Percentiles rank a stretch among this genome's conserved stretches.
Conservation (phyloP, 768 basidiomycete genomes). For the Pisolithus albus region DNA sequence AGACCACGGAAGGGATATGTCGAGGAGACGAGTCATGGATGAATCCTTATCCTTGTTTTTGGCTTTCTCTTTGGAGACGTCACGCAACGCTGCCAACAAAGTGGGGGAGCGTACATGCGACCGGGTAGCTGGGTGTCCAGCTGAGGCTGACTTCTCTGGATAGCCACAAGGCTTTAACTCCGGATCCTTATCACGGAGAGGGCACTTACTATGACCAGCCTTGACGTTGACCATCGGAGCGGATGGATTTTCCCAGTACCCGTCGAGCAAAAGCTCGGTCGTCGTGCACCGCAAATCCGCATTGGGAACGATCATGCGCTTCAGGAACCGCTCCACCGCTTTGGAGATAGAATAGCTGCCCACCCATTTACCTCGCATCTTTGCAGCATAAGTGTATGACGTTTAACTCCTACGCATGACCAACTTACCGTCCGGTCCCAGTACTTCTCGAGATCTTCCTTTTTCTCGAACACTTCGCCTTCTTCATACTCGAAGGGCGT, state of each 20-base stretch:
- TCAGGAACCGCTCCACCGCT: conserved; percentile 57
- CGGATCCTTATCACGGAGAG: neutral
- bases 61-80: conserved; percentile 14
- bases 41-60: conserved; percentile 24
- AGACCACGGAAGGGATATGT: conserved; percentile 32
- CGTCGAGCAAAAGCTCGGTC: conserved; percentile 54
- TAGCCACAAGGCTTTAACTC: neutral
- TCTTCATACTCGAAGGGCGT: conserved; percentile 88
- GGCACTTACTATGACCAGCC: conserved; percentile 36
- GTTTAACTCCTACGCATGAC: neutral
- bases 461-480: conserved; percentile 68
- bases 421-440: conserved; percentile 70
- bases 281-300: conserved; percentile 76
- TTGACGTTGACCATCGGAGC: conserved; percentile 16
- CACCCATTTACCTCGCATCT: conserved; percentile 82
- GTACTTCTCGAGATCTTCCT: conserved; percentile 80
- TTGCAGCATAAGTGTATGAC: neutral
- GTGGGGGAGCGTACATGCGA: conserved; percentile 13
- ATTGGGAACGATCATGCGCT: conserved; percentile 75
- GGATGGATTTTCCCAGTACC: conserved; percentile 50
- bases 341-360: conserved; percentile 59
- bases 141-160: conserved; percentile 31
- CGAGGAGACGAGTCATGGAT: conserved; percentile 23
- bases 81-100: conserved; percentile 14
- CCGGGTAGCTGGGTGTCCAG: conserved; percentile 5